Evolutionary conservation across 2,329 filamentous ascomycete genomes (phyloP).

Genomic region (Aspergillus piperis): DNA sequence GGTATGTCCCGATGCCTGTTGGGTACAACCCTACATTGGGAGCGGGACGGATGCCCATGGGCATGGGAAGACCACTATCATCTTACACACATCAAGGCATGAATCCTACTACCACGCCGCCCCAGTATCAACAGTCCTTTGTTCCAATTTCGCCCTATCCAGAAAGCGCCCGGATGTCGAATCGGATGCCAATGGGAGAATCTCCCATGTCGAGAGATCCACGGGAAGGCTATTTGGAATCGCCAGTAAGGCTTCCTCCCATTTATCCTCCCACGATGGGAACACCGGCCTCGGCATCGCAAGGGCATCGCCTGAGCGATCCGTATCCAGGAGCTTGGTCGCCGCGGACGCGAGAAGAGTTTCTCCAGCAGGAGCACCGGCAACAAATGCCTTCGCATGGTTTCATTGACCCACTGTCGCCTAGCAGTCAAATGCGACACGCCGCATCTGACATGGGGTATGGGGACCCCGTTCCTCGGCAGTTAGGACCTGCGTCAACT

Average conservation of each 20-base stretch:
- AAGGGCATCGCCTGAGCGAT: constrained; percentile 37
- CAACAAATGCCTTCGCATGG: constrained; percentile 22
- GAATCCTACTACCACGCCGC: constrained; percentile 35
- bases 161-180: constrained; percentile 26
- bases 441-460: constrained; percentile 25
- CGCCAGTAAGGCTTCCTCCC: constrained; percentile 39
- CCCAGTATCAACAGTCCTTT: constrained; percentile 34
- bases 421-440: constrained; percentile 29
- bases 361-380: constrained; percentile 25
- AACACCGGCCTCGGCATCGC: constrained; percentile 20
- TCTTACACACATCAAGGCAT: constrained; percentile 32
- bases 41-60: constrained; percentile 20
- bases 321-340: constrained; percentile 34
- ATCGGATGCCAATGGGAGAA: constrained; percentile 30
- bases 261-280: constrained; percentile 37
- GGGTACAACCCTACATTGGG: constrained; percentile 31
- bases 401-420: constrained; percentile 31
- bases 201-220: constrained; percentile 26
- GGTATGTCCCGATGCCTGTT: constrained; percentile 28
- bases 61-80: constrained; percentile 29
- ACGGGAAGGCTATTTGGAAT: constrained; percentile 34
- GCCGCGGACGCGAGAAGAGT: constrained; percentile 25
- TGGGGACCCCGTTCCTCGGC: constrained; percentile 26
- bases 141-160: constrained; percentile 32
- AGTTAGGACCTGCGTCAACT: constrained; percentile 22